Evolutionary conservation across 176 grass and related monocot species (phyloP), one percentile per base, ranked within the genome.

Genomic region (Oropetium thomaeum): DNA sequence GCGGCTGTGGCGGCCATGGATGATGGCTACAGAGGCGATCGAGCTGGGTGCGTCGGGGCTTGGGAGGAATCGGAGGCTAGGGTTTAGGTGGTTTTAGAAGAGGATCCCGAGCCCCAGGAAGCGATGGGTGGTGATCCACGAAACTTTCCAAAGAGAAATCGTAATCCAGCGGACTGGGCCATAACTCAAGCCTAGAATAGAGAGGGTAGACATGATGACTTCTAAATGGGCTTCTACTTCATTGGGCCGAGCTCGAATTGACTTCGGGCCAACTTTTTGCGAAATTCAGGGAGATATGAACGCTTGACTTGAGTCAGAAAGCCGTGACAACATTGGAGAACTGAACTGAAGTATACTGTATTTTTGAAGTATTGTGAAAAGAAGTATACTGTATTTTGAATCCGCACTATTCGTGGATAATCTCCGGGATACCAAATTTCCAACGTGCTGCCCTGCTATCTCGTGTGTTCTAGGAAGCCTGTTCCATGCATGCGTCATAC

Each of bases 1-100:
- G 40, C 23, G 16, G 49, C 49, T 52, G 49, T 5, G 62, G 84
- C 40, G 29, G 82, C 86, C 87, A 87, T 87, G 59, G 53, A 81
- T 77, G 55, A 5, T 34, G 49, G 49, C 20, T 52, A 19, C 65
- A n/a, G 57, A 28, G 51, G 62, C 69, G 62, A 47, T 58, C 47
- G 76, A 75, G 62, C 49, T 8, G 9, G 52, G n/a, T n/a, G n/a
- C n/a, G n/a, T n/a, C n/a, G n/a, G 22, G 45, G 31, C 2, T 32
- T 28, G 14, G n/a, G 38, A 64, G 49, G 38, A 66, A n/a, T 42
- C 26, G 27, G 19, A 25, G 10, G 26, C 25, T 78, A 71, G 70
- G 84, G 70, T 82, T 90, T 78, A 75, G 72, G 76, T 65, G 87
- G 76, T 86, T 87, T 87, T 73, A 51, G 58, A 52, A 4, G 44